Base-by-base conservation (phyloP, 78 protist genomes). In the Capsaspora owczarzaki region DNA sequence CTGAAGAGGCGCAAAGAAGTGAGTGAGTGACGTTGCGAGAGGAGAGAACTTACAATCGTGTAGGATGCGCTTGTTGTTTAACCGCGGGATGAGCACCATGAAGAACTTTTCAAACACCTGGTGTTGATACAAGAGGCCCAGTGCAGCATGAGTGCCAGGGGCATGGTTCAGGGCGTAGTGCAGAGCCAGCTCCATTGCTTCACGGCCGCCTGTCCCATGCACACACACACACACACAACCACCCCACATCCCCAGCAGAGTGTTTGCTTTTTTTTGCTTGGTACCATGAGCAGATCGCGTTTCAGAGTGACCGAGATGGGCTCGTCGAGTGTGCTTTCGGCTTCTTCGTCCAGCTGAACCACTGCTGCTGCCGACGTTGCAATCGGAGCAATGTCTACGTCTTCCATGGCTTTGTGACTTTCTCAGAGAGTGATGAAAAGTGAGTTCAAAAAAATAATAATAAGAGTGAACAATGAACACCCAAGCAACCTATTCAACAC, bases 301-400 rank as follows among this genome's bases (percentile, higher is more conserved):
- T 63, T 63, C 69, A 90, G 68, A 6, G 94, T 90, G 16, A 47
- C 37, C 35, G 44, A 38, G n/a, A 90, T 90, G 63, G 94, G 92
- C 71, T 90, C 94, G 68, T 90, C 94, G 38, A 90, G 77, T 38
- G 92, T 90, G 82, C n/a, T n/a, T n/a, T n/a, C n/a, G n/a, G n/a
- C n/a, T n/a, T n/a, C n/a, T n/a, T n/a, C n/a, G n/a, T n/a, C n/a
- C n/a, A n/a, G n/a, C n/a, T n/a, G n/a, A n/a, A n/a, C n/a, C n/a
- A n/a, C n/a, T n/a, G n/a, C n/a, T n/a, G n/a, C n/a, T n/a, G n/a
- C n/a, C n/a, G n/a, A n/a, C n/a, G n/a, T n/a, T n/a, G n/a, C n/a
- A n/a, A n/a, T n/a, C n/a, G n/a, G n/a, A n/a, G n/a, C n/a, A n/a
- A n/a, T n/a, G n/a, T n/a, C n/a, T n/a, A n/a, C n/a, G n/a, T n/a